Evolutionary conservation across 2,329 filamentous ascomycete species (phyloP), one percentile per base, ranked within the genome.

Genomic region (Phialophora tarda): DNA sequence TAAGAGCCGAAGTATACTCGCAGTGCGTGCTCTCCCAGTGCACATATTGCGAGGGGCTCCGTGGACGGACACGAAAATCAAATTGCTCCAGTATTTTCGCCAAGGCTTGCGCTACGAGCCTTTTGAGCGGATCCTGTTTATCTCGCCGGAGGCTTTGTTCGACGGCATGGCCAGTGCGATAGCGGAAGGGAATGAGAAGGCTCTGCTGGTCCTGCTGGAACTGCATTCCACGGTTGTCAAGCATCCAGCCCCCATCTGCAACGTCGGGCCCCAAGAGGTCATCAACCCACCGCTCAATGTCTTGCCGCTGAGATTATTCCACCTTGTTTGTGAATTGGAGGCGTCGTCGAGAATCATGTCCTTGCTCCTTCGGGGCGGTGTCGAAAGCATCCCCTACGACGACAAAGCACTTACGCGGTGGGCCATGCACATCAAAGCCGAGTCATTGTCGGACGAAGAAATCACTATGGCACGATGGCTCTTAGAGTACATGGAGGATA

Each of bases 151-250:
- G 2, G 73, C 73, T 0, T 65, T 80, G 2, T 77, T 80, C n/a
- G 67, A 77, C 30, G 80, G 81, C 8, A 77, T 82, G 56, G 73
- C 74, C 28, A 75, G 73, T 3, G 80, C 81, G 10, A 76, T 82
- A 10, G 32, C 71, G 7, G 72, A 76, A 5, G 65, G 73, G 11
- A 77, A 81, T 38, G 32, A 65, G 2, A 61, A 66, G 4, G 77
- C 77, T 0, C 72, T 81, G 4, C 62, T 71, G 5, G 72, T 72
- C 12, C 73, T 82, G 5, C 73, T 81, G 21, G 79, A 79, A 59
- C 69, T 81, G 74, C 76, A 68, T 77, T 78, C 5, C 76, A 59
- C 61, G n/a, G 21, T 53, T 17, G 53, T 63, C 55, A 47, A 48
- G 6, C 7, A 21, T 32, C 24, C 60, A 4, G 30, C 55, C 24